These are phyloP conservation scores for Coemansia reversa DNA, from an alignment of 192 early-diverging fungal species.

Conservation along the genomic window DNA sequence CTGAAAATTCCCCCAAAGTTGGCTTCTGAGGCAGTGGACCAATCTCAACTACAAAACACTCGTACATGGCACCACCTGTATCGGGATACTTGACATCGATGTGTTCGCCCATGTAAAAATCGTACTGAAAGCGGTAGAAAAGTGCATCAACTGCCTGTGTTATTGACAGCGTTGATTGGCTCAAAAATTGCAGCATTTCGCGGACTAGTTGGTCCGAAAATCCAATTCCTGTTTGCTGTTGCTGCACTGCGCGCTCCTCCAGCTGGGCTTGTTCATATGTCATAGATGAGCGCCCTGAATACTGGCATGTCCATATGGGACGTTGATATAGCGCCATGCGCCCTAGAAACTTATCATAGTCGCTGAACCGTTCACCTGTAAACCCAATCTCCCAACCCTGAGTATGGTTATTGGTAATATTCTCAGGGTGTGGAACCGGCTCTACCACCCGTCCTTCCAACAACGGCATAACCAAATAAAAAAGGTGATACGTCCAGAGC, in stretches of 20 bases:
- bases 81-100: slow-evolving; percentile 51
- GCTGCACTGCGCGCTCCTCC: slow-evolving; percentile 68
- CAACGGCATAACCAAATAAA: slow-evolving; percentile 37
- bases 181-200: slow-evolving; percentile 49
- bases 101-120: slow-evolving; percentile 45
- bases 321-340: slow-evolving; percentile 68
- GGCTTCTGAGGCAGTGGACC: slow-evolving; percentile 22
- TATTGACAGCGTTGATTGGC: slow-evolving; percentile 39
- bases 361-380: slow-evolving; percentile 42
- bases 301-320: slow-evolving; percentile 74
- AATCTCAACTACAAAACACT: slow-evolving; percentile 37
- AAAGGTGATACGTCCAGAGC: background rate
- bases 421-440: background rate
- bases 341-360: slow-evolving; percentile 68
- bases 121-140: slow-evolving; percentile 43
- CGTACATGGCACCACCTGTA: slow-evolving; percentile 44
- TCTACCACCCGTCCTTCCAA: slow-evolving; percentile 28
- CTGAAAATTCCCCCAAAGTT: background rate
- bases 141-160: slow-evolving; percentile 34
- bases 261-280: slow-evolving; percentile 80
- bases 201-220: slow-evolving; percentile 64
- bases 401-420: slow-evolving; percentile 2
- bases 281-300: slow-evolving; percentile 69
- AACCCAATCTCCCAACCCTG: slow-evolving; percentile 46
- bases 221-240: slow-evolving; percentile 67